These are phyloP conservation scores for Mycoemilia scoparia DNA, from an alignment of 192 early-diverging fungal species.

Conservation along the genomic window DNA sequence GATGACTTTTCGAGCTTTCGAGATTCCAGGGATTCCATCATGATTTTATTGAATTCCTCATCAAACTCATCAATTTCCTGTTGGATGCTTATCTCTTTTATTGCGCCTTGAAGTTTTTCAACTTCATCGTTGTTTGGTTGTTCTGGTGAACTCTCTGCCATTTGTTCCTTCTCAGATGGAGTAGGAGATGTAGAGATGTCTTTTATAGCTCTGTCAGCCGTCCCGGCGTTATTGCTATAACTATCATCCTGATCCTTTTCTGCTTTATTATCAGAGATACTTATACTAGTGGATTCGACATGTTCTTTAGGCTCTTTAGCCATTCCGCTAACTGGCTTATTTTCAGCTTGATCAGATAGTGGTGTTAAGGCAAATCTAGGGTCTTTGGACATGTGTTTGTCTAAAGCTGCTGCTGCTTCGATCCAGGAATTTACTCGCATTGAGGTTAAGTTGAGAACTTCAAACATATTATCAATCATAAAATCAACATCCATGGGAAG, in stretches of 20 bases:
- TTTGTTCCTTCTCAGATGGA: background rate
- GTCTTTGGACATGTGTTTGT: slow-evolving; percentile 35
- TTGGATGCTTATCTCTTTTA: slow-evolving; percentile 32
- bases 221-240: background rate
- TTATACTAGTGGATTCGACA: background rate
- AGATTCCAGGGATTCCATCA: slow-evolving; percentile 76
- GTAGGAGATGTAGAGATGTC: background rate
- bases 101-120: slow-evolving; percentile 30
- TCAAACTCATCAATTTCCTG: slow-evolving; percentile 82
- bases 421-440: slow-evolving; percentile 38
- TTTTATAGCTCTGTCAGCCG: background rate
- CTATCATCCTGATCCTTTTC: slow-evolving; percentile 4
- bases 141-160: slow-evolving; percentile 2
- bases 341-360: background rate
- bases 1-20: slow-evolving; percentile 37
- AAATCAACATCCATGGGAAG: slow-evolving; percentile 82
- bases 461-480: slow-evolving; percentile 61
- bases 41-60: slow-evolving; percentile 70
- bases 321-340: background rate
- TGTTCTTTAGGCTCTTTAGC: background rate
- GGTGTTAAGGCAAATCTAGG: slow-evolving; percentile 20
- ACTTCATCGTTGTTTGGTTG: slow-evolving; percentile 19
- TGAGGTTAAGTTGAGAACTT: slow-evolving; percentile 40
- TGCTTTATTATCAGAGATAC: slow-evolving; percentile 8
- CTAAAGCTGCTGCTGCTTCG: slow-evolving; percentile 61